Percentiles rank a stretch among this genome's conserved stretches.
These are phyloP conservation scores for Phaffomyces antillensis DNA, from an alignment of 805 yeast genomes.

Conservation along the genomic window DNA sequence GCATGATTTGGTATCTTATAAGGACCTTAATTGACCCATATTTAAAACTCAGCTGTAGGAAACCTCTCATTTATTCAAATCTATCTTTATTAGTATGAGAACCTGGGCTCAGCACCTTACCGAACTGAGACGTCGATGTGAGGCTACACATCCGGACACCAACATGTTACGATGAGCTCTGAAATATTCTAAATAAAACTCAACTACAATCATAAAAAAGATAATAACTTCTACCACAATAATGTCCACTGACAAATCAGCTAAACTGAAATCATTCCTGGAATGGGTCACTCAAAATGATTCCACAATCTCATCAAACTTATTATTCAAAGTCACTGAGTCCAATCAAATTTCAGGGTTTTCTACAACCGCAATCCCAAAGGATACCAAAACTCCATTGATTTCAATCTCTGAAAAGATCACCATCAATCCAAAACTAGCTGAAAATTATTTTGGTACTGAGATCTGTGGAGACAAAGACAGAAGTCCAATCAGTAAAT, in stretches of 20 bases:
- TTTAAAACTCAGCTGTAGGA: too few relatives aligned
- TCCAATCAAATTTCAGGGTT: constrained; percentile 3
- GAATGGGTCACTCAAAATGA: constrained; percentile 36
- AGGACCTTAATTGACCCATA: too few relatives aligned
- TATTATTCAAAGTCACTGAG: constrained; percentile 26
- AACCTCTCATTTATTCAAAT: too few relatives aligned
- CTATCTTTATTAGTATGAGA: too few relatives aligned
- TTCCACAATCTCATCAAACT: constrained; percentile 26
- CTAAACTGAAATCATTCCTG: constrained; percentile 11
- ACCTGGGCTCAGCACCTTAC: too few relatives aligned
- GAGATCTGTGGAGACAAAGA: constrained; percentile 6
- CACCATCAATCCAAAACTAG: constrained; percentile 31
- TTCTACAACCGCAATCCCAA: constrained; percentile 31
- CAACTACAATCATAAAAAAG: too few relatives aligned
- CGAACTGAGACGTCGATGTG: too few relatives aligned
- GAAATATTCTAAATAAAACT: background rate
- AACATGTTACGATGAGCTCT: background rate
- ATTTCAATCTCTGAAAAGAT: constrained; percentile 32
- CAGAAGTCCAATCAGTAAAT: constrained; percentile 21
- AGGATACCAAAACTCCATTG: constrained; percentile 18
- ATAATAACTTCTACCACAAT: too few relatives aligned
- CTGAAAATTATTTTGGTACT: constrained; percentile 24
- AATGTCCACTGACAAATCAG: too few relatives aligned
- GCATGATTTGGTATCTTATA: too few relatives aligned
- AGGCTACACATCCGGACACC: too few relatives aligned